Conservation (phyloP, 257 asterid species). For the Fraxinus anomala region DNA sequence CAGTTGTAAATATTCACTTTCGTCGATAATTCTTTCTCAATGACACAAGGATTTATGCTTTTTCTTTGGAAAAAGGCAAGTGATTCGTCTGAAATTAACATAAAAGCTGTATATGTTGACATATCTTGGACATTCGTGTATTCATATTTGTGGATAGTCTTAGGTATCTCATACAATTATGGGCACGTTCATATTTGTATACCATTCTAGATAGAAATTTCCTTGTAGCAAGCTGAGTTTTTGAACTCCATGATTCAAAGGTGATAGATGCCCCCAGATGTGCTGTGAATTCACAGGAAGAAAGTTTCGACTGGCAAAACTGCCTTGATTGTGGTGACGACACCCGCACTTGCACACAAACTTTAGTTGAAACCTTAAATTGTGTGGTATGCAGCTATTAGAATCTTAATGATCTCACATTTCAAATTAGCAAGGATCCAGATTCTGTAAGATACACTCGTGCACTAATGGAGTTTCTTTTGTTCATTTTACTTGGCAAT, state of each 20-base stretch:
- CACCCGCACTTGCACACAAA: background rate
- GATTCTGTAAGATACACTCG: background rate
- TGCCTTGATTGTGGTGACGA: background rate
- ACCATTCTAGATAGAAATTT: background rate
- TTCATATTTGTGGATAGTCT: background rate
- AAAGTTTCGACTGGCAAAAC: background rate
- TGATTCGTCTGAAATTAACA: conserved; percentile 16
- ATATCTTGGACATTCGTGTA: background rate
- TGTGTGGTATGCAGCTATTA: background rate
- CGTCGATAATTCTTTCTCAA: conserved; percentile 50
- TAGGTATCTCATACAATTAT: conserved; percentile 15
- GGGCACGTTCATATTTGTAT: conserved; percentile 9
- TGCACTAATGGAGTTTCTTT: background rate
- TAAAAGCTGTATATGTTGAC: conserved; percentile 8
- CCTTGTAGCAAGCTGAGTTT: background rate
- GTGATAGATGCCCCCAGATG: background rate
- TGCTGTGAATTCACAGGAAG: background rate
- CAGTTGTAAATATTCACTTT: conserved; percentile 94
- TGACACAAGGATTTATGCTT: background rate
- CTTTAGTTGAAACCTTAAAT: background rate
- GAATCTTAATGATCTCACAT: background rate
- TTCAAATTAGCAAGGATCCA: background rate
- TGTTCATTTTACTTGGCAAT: background rate
- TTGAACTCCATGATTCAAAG: background rate
- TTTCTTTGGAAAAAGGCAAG: conserved; percentile 19